These are phyloP conservation scores for Alliaria petiolata DNA, from an alignment of 345 rosid genomes.

Conservation along the genomic window DNA sequence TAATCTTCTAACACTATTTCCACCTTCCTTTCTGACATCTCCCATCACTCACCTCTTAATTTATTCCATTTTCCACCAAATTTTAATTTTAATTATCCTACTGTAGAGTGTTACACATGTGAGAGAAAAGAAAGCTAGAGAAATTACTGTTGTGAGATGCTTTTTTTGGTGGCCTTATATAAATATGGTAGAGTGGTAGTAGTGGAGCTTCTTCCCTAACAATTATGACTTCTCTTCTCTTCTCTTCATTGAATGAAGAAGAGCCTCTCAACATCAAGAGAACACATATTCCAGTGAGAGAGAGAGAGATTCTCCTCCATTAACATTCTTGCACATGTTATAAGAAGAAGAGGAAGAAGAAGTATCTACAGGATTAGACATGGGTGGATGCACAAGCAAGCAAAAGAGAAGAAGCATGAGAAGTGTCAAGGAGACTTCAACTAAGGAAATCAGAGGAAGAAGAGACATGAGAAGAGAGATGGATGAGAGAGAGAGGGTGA, in stretches of 20 bases:
- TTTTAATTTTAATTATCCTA: background rate
- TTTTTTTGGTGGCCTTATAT: background rate
- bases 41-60: conserved; percentile 24
- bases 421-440: conserved; percentile 25
- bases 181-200: conserved; percentile 17
- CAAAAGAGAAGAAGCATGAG: conserved; percentile 1
- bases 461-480: conserved; percentile 37
- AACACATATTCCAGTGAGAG: background rate
- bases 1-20: conserved; percentile 10
- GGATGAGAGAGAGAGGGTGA: conserved; percentile 39
- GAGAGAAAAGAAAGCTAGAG: conserved; percentile 8
- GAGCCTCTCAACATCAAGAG: conserved; percentile 19
- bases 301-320: conserved; percentile 2
- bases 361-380: background rate
- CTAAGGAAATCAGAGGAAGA: conserved; percentile 25
- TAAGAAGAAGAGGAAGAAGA: background rate
- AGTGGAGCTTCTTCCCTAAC: conserved; percentile 25
- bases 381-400: conserved; percentile 39
- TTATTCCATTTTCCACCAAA: conserved; percentile 14
- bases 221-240: background rate
- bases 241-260: conserved; percentile 27
- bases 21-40: conserved; percentile 34
- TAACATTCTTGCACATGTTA: background rate
- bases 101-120: conserved; percentile 20
- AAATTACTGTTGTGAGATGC: conserved; percentile 16